Evolutionary conservation across 1,284 basidiomycete genomes (phyloP).

Genomic region (Boletus mariae): DNA sequence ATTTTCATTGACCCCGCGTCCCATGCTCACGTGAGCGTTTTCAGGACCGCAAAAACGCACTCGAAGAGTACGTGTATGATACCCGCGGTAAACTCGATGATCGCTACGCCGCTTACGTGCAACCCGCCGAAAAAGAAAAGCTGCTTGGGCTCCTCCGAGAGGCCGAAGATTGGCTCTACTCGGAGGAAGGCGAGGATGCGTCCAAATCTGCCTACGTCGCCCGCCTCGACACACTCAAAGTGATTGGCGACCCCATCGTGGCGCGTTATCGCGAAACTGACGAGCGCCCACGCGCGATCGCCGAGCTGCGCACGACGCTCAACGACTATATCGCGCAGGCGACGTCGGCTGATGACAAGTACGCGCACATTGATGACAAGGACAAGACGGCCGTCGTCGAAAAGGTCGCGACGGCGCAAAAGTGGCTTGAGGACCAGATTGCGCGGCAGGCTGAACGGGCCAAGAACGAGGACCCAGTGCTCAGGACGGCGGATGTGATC

Average conservation of each 20-base stretch:
- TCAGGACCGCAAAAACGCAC: slow-evolving; percentile 92
- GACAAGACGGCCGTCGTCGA: slow-evolving; percentile 83
- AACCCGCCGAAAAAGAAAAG: slow-evolving; percentile 71
- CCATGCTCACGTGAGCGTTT: too few relatives aligned
- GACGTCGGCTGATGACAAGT: slow-evolving; percentile 79
- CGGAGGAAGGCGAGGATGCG: slow-evolving; percentile 92
- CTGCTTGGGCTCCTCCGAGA: slow-evolving; percentile 67
- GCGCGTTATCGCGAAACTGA: slow-evolving; percentile 80
- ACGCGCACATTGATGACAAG: slow-evolving; percentile 82
- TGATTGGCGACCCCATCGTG: slow-evolving; percentile 80
- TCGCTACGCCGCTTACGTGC: slow-evolving; percentile 72
- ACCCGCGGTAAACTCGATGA: slow-evolving; percentile 88
- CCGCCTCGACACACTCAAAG: slow-evolving; percentile 77
- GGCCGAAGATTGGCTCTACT: slow-evolving; percentile 94
- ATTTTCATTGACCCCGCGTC: not conserved
- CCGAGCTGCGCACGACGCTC: slow-evolving; percentile 78
- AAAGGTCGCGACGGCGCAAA: slow-evolving; percentile 76
- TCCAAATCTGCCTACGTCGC: slow-evolving; percentile 86
- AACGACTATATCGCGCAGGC: slow-evolving; percentile 82
- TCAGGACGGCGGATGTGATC: slow-evolving; percentile 75
- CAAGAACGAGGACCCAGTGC: slow-evolving; percentile 83
- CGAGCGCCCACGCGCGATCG: slow-evolving; percentile 68
- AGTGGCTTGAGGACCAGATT: slow-evolving; percentile 91
- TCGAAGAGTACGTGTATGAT: slow-evolving; percentile 97
- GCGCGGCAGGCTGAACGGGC: slow-evolving; percentile 80